Evolutionary conservation across 1,284 basidiomycete genomes (phyloP).

Genomic region (Moesziomyces globuligerus): DNA sequence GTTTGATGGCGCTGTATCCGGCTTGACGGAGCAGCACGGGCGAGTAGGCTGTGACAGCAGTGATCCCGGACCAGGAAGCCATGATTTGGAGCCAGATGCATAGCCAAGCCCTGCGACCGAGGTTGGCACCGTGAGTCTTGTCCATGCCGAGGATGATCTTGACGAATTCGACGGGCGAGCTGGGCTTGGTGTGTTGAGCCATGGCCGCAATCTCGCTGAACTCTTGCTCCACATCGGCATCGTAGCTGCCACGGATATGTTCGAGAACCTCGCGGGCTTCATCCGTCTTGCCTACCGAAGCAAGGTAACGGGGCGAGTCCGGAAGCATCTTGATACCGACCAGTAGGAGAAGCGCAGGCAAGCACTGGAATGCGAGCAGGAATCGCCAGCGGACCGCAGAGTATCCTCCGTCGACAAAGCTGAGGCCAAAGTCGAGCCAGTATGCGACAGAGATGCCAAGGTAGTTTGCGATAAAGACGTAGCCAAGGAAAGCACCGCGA

Average conservation of each 20-base stretch:
- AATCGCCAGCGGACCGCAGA: neutral
- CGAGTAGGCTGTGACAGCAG: neutral
- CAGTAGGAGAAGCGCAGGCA: neutral
- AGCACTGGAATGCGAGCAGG: neutral
- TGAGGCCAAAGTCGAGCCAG: neutral
- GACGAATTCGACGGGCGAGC: neutral
- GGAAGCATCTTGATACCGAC: neutral
- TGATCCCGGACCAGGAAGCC: neutral
- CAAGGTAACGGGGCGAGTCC: neutral
- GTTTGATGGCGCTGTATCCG: neutral
- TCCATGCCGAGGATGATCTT: neutral
- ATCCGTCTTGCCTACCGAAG: neutral
- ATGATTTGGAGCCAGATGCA: neutral
- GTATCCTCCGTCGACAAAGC: constrained; percentile 1
- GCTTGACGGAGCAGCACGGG: neutral
- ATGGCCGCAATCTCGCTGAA: neutral
- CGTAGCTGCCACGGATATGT: neutral
- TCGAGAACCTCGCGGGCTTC: neutral
- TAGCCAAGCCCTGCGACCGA: neutral
- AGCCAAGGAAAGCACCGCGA: neutral
- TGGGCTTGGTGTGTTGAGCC: neutral
- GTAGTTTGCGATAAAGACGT: neutral
- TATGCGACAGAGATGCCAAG: neutral
- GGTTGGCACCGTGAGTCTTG: neutral
- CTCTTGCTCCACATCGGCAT: neutral